Conservation (phyloP, 2,329 filamentous ascomycete species). For the Colletotrichum cuscutae region DNA sequence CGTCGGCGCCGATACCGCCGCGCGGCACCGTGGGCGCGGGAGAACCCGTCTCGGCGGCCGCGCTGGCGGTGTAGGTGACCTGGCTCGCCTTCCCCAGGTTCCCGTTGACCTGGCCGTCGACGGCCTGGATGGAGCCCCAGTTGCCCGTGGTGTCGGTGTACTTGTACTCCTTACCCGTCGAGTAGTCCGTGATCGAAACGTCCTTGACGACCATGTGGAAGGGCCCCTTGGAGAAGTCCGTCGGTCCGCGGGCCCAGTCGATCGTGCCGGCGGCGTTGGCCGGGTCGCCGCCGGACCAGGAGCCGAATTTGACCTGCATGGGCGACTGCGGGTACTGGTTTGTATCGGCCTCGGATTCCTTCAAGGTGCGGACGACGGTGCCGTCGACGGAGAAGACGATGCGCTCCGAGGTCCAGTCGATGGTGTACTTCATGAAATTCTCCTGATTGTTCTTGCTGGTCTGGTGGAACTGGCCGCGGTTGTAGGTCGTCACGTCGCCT, state of each 20-base stretch:
- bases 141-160: constrained; percentile 83
- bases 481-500: constrained; percentile 85
- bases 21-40: constrained; percentile 75
- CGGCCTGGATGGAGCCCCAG: constrained; percentile 84
- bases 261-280: constrained; percentile 85
- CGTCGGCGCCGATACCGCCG: constrained; percentile 71
- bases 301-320: constrained; percentile 92
- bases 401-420: constrained; percentile 90
- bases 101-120: constrained; percentile 81
- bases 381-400: constrained; percentile 90
- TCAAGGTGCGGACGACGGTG: constrained; percentile 79
- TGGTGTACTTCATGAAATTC: constrained; percentile 84
- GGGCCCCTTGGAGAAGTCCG: constrained; percentile 84
- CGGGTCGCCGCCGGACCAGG: constrained; percentile 91
- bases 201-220: constrained; percentile 87
- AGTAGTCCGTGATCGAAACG: constrained; percentile 87
- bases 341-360: constrained; percentile 72
- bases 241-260: constrained; percentile 86
- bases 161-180: constrained; percentile 84
- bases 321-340: constrained; percentile 93
- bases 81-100: constrained; percentile 67
- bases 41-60: constrained; percentile 71
- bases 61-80: constrained; percentile 63
- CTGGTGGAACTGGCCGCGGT: constrained; percentile 84
- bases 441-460: constrained; percentile 73